Conservation (phyloP, 225 moss, liverwort and hornwort genomes). For the Thuidium tamariscinum region DNA sequence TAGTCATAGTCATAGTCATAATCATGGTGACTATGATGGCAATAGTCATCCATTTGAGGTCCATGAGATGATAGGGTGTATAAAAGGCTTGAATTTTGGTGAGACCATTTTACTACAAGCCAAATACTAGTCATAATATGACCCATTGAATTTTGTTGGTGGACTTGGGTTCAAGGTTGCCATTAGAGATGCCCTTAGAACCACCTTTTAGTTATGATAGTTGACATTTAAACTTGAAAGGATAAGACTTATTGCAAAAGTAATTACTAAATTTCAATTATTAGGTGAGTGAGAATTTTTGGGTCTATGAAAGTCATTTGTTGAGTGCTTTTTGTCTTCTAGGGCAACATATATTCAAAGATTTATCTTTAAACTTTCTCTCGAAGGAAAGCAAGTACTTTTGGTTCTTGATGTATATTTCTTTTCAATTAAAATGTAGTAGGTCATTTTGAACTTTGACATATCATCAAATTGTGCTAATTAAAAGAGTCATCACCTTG, state of each 20-base stretch:
- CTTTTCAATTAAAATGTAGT: neutral
- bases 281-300: neutral
- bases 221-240: neutral
- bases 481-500: neutral
- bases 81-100: neutral
- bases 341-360: rapidly evolving
- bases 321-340: rapidly evolving
- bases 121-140: rapidly evolving
- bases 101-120: rapidly evolving
- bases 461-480: no score
- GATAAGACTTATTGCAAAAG: neutral
- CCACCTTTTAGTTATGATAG: rapidly evolving
- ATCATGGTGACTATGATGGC: rapidly evolving
- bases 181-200: neutral
- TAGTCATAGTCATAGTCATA: no score
- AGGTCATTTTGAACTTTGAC: neutral
- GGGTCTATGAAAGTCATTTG: rapidly evolving
- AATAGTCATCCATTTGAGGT: rapidly evolving
- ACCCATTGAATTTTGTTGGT: neutral
- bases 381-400: neutral
- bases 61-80: neutral
- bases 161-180: rapidly evolving
- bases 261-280: neutral
- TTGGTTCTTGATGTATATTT: neutral
- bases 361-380: neutral